Evolutionary conservation across 1,139 yeast genomes (phyloP).

Genomic region (Pneumocystis carinii): DNA sequence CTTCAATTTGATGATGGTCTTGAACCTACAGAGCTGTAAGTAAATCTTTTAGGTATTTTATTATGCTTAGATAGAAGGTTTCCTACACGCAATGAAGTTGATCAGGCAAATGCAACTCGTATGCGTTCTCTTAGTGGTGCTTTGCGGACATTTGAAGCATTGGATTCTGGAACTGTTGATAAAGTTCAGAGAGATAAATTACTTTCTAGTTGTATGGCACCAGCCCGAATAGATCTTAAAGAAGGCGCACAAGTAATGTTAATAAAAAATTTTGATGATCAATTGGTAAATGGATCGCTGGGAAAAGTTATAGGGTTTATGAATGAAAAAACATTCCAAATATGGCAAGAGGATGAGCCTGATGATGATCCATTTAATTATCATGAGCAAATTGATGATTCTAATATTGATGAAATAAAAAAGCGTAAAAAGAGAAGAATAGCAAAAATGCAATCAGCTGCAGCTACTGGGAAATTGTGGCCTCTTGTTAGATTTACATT

Average conservation of each 20-base stretch:
- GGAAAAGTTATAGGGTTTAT: constrained; percentile 74
- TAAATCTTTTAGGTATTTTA: not conserved
- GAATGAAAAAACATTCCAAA: constrained; percentile 37
- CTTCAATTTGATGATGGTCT: constrained; percentile 50
- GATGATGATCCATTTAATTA: constrained; percentile 7
- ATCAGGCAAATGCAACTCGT: constrained; percentile 49
- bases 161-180: constrained; percentile 48
- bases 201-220: constrained; percentile 60
- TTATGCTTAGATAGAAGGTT: constrained; percentile 22
- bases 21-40: constrained; percentile 58
- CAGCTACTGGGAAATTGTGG: constrained; percentile 19
- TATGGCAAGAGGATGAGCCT: constrained; percentile 14
- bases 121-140: constrained; percentile 39
- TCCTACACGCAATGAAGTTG: constrained; percentile 77
- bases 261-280: constrained; percentile 74
- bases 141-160: constrained; percentile 36
- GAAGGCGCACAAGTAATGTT: constrained; percentile 92
- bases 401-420: constrained; percentile 5
- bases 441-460: constrained; percentile 3
- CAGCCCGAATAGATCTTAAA: constrained; percentile 45
- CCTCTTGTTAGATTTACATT: constrained; percentile 68
- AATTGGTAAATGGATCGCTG: constrained; percentile 80
- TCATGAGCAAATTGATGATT: constrained; percentile 11
- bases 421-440: constrained; percentile 6
- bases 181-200: constrained; percentile 23